These are phyloP conservation scores for Suillus fuscotomentosus DNA, from an alignment of 768 basidiomycete species.

Conservation along the genomic window DNA sequence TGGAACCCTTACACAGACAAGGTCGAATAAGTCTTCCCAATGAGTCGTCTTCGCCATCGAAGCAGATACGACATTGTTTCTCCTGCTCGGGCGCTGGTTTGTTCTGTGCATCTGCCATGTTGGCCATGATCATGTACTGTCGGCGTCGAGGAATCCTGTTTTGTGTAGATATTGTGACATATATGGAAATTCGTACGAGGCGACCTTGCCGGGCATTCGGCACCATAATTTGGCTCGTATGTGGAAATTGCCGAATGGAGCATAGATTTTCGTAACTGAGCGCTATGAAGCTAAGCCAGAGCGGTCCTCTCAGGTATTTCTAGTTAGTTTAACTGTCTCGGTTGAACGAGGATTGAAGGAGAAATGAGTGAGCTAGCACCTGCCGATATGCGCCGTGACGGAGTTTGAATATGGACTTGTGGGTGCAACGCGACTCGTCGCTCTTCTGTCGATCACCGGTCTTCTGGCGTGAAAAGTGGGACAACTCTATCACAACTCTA, in stretches of 20 bases:
- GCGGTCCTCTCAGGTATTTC: no score
- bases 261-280: neutral
- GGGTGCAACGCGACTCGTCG: no score
- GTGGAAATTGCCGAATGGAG: neutral
- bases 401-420: no score
- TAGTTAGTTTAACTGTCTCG: no score
- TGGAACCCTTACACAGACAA: constrained; percentile 66
- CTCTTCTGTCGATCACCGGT: no score
- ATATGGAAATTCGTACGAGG: neutral
- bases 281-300: no score
- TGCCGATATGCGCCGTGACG: no score
- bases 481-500: constrained; percentile 1
- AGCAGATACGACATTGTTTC: constrained; percentile 83
- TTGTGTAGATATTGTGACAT: neutral
- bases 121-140: neutral
- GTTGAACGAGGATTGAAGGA: no score
- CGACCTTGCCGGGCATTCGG: neutral
- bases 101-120: constrained; percentile 9
- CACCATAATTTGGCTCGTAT: neutral
- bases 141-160: neutral
- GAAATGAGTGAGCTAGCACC: no score
- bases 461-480: neutral
- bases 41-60: constrained; percentile 60
- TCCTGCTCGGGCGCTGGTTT: constrained; percentile 31
- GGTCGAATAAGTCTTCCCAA: constrained; percentile 82